A percentile compares a stretch with the other conserved stretches of the same genome.
Conservation (phyloP, 2,329 filamentous ascomycete species). For the Pseudogymnoascus destructans region DNA sequence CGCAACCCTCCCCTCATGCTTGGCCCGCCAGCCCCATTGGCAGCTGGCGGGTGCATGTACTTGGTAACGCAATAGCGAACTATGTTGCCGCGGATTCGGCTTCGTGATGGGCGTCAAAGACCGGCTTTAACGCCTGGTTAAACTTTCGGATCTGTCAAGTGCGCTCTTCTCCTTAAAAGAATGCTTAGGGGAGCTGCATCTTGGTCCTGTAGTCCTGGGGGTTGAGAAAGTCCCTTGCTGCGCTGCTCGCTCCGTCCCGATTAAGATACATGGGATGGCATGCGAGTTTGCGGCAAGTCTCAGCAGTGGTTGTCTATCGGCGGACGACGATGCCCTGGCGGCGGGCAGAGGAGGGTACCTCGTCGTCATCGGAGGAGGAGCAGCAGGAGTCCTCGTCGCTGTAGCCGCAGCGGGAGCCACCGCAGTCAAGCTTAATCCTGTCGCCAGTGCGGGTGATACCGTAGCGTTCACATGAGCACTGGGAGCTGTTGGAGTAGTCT, state of each 20-base stretch:
- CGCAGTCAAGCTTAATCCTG: slow-evolving; percentile 92
- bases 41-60: not conserved
- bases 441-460: slow-evolving; percentile 89
- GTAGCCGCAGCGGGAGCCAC: slow-evolving; percentile 76
- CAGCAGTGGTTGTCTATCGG: slow-evolving; percentile 18
- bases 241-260: slow-evolving; percentile 10
- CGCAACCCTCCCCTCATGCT: not conserved
- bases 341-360: slow-evolving; percentile 41
- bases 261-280: not conserved
- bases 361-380: slow-evolving; percentile 55
- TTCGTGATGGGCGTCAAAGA: slow-evolving; percentile 18
- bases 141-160: slow-evolving; percentile 17
- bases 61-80: slow-evolving; percentile 4
- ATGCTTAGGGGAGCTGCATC: slow-evolving; percentile 8
- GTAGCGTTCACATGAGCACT: slow-evolving; percentile 90
- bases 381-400: slow-evolving; percentile 56
- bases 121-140: slow-evolving; percentile 19
- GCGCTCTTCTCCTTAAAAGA: slow-evolving; percentile 15
- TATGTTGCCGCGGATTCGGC: slow-evolving; percentile 23
- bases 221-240: slow-evolving; percentile 5
- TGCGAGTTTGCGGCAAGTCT: slow-evolving; percentile 5
- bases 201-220: slow-evolving; percentile 5
- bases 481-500: slow-evolving; percentile 64
- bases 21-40: not conserved
- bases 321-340: slow-evolving; percentile 50